Base-by-base conservation (phyloP, 495 filamentous ascomycete species). In the Tuber indicum region DNA sequence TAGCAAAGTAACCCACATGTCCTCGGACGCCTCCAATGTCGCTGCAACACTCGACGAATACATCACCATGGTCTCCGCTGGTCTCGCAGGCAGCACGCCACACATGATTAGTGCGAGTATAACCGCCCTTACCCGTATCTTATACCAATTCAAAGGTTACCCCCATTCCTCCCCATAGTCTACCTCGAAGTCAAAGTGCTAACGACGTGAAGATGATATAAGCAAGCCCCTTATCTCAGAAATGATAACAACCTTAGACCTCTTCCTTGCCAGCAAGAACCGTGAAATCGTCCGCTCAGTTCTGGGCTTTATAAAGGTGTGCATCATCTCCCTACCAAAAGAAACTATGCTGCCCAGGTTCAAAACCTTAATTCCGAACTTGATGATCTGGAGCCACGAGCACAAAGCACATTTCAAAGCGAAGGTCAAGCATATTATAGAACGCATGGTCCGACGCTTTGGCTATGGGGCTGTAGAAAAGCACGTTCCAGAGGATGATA, bases 1-100 rank as follows among this genome's bases (percentile, higher is more conserved):
- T 84, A 91, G 90, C 73, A 91, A 93, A 80, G 93, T 98, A 7
- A 88, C 92, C 0, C 89, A 94, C 83, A 95, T 98, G 92, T 88
- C 91, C 7, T 85, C 89, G 47, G 88, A 95, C 83, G 90, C 94
- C 2, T 92, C 93, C n/a, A 85, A 88, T 74, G 93, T 91, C 3
- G 83, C 87, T 21, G 94, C 95, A 10, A 92, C 88, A 21, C 87
- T 98, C 43, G 94, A 98, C 80, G 96, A 98, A 84, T 98, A 96
- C 85, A 93, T 98, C 88, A 97, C 94, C 62, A 99, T 99, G 95
- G 91, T 99, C 46, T 94, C 92, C 71, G 96, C 96, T 36, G 96
- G 96, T 84, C 89, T 99, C 45, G 96, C 95, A 2, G 95, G 94
- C 66, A 90, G 88, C 76, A 92, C 93, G 26, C 94, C 96, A 52